Evolutionary conservation across 2,329 filamentous ascomycete species (phyloP), one percentile per base, ranked within the genome.

Genomic region (Nannizziopsis barbatae): DNA sequence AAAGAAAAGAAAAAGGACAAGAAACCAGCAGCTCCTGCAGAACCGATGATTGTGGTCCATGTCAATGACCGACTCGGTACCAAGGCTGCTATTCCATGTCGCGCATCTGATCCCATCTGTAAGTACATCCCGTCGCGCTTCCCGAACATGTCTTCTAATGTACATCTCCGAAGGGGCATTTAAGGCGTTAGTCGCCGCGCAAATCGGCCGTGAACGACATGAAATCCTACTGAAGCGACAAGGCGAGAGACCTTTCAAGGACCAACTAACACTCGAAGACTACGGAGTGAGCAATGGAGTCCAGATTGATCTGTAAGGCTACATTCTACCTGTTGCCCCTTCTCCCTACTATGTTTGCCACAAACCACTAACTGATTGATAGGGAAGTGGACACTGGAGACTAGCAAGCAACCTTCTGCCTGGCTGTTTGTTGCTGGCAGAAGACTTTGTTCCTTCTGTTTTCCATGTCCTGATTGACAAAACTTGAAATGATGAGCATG

Each of bases 21-120:
- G n/a, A 54, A 58, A 0, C 56, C 64, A 8, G 53, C 62, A 6
- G 53, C 64, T 27, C 65, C 62, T 35, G 68, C 73, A 5, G 84
- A 93, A 61, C 83, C 87, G 49, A 93, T 95, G 84, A 95, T 96
- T 56, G 79, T 94, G 45, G 89, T 96, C 14, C 80, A 90, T 60
- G 81, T 96, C 61, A 96, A 96, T 64, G 90, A 96, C 66, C 79
- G 90, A n/a, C 72, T 96, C 32, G 90, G 90, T 10, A 95, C 90
- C n/a, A 95, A 95, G 61, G 86, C 89, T 12, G 84, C 86, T 45
- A 92, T 96, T 54, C 90, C 90, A 0, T 95, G 89, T 63, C 73
- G 95, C 50, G 81, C 86, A 0, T 84, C 80, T 2, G 90, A 96
- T 68, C 82, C 81, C 6, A 82, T 95, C 55, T 83, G 70, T 70